Evolutionary conservation across 139 green algal species (phyloP).

Genomic region (Coelastrella sp.): DNA sequence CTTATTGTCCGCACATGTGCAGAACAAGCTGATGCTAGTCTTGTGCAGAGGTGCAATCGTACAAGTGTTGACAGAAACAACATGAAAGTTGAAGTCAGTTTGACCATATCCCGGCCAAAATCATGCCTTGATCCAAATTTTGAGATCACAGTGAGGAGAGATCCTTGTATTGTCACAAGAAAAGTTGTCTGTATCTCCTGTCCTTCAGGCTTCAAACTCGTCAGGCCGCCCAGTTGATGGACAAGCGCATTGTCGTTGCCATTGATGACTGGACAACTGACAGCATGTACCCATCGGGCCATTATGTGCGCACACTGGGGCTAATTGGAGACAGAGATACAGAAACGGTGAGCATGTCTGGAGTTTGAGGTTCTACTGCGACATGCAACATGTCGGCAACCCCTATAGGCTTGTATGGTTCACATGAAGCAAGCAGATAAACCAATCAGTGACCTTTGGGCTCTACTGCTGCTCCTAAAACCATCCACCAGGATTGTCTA

Average conservation of each 20-base stretch:
- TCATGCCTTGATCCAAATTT: too few species aligned
- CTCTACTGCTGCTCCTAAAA: too few species aligned
- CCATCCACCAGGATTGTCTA: too few species aligned
- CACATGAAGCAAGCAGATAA: too few species aligned
- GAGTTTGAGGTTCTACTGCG: not conserved
- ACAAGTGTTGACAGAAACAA: not conserved
- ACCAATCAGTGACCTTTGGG: too few species aligned
- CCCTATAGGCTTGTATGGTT: too few species aligned
- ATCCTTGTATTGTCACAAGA: not conserved
- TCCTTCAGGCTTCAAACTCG: slow-evolving; percentile 84
- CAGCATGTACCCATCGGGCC: slow-evolving; percentile 76
- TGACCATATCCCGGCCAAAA: too few species aligned
- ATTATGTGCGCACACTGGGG: slow-evolving; percentile 89
- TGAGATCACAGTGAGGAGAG: too few species aligned
- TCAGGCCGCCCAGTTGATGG: slow-evolving; percentile 80
- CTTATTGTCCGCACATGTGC: too few species aligned
- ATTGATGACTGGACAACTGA: slow-evolving; percentile 86
- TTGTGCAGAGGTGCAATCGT: not conserved
- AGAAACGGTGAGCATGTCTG: slow-evolving; percentile 80
- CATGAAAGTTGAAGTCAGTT: too few species aligned
- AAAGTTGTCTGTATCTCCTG: not conserved
- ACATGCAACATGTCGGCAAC: too few species aligned
- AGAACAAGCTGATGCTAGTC: too few species aligned
- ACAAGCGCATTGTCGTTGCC: slow-evolving; percentile 88
- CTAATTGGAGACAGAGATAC: slow-evolving; percentile 82